Evolutionary conservation across 176 grass and related monocot species (phyloP).

Genomic region (Olyra latifolia): DNA sequence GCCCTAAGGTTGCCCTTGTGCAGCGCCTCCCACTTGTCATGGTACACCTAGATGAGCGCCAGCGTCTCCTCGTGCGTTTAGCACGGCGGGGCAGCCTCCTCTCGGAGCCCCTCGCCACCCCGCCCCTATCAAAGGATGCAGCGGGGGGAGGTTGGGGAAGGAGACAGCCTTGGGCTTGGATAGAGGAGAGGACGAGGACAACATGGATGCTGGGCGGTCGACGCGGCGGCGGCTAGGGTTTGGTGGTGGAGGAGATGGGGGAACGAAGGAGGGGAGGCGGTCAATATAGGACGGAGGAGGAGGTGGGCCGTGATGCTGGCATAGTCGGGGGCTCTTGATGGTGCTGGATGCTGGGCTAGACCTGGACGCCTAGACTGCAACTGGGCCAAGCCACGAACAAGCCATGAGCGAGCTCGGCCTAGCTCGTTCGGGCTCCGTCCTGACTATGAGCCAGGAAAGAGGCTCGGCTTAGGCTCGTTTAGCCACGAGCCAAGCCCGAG

Average conservation of each 20-base stretch:
- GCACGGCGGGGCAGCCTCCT: slow-evolving; percentile 72
- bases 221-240: slow-evolving; percentile 36
- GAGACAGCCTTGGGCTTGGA: slow-evolving; percentile 36
- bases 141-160: slow-evolving; percentile 43
- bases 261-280: slow-evolving; percentile 29
- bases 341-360: too few relatives aligned
- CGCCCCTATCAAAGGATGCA: slow-evolving; percentile 31
- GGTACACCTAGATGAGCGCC: slow-evolving; percentile 80
- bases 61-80: slow-evolving; percentile 95
- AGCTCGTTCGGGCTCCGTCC: too few relatives aligned
- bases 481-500: too few relatives aligned
- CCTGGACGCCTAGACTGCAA: too few relatives aligned
- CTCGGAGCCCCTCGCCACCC: slow-evolving; percentile 27
- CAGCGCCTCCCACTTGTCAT: slow-evolving; percentile 73
- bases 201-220: slow-evolving; percentile 19
- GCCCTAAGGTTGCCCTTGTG: slow-evolving; percentile 84
- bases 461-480: too few relatives aligned
- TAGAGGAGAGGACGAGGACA: slow-evolving; percentile 33
- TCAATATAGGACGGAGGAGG: slow-evolving; percentile 47
- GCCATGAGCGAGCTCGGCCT: too few relatives aligned
- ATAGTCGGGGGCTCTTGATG: too few relatives aligned
- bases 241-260: slow-evolving; percentile 35
- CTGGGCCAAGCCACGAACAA: too few relatives aligned
- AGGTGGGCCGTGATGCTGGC: slow-evolving; percentile 43
- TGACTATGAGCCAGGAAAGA: too few relatives aligned